Conservation (phyloP, 163 green algal species). For the Prototheca wickerhamii region DNA sequence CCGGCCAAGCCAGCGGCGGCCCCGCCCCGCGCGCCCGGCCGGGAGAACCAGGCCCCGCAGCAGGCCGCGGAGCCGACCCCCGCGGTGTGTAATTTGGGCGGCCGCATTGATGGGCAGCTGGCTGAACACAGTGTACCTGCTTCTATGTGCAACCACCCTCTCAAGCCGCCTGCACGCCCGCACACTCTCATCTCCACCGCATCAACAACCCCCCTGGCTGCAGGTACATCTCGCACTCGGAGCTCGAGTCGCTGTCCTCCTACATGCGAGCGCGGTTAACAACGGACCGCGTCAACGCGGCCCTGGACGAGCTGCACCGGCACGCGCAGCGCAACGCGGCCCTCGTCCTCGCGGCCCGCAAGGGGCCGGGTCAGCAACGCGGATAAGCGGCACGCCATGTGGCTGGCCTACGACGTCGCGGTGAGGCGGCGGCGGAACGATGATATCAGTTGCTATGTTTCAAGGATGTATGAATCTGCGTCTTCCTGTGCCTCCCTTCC, state of each 20-base stretch:
- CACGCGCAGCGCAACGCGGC: slow-evolving; percentile 33
- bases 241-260: slow-evolving; percentile 39
- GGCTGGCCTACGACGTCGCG: slow-evolving; percentile 42
- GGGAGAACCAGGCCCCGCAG: no score
- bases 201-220: background rate
- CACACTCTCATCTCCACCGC: no score
- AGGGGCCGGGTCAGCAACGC: slow-evolving; percentile 19
- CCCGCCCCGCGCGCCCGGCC: no score
- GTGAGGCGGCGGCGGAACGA: slow-evolving; percentile 15
- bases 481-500: background rate
- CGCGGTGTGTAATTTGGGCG: no score
- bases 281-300: slow-evolving; percentile 59
- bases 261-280: slow-evolving; percentile 60
- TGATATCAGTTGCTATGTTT: background rate
- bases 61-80: no score
- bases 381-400: slow-evolving; percentile 49
- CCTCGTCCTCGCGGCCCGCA: slow-evolving; percentile 27
- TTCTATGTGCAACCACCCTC: no score
- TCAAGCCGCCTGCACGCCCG: no score
- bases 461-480: background rate
- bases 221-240: slow-evolving; percentile 53
- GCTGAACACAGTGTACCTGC: no score
- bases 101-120: no score
- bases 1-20: background rate
- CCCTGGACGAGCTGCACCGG: slow-evolving; percentile 56